phyloP scores from a whole-genome alignment of 1,284 basidiomycete species.

The Ceraceosorus guamensis region DNA sequence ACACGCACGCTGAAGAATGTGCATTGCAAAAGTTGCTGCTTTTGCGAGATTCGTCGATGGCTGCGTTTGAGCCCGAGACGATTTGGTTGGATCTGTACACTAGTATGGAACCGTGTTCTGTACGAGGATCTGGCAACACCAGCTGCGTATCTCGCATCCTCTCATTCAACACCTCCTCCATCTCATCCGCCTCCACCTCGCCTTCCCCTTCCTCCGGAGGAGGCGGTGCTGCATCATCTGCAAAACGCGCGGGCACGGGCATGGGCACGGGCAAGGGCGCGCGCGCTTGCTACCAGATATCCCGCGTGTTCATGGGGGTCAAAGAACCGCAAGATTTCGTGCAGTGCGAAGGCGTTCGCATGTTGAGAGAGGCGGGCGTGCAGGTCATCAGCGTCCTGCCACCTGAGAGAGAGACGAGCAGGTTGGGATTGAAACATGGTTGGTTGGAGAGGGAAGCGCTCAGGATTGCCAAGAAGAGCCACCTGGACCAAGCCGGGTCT shows the following conservation, averaged over 20 bases:
- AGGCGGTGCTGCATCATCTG: no score
- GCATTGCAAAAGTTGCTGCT: slow-evolving; percentile 77
- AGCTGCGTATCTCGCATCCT: slow-evolving; percentile 84
- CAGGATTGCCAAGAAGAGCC: slow-evolving; percentile 12
- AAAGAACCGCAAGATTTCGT: slow-evolving; percentile 89
- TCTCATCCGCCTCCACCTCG: no score
- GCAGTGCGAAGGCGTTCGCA: slow-evolving; percentile 74
- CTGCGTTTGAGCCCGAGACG: not conserved
- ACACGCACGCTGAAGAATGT: slow-evolving; percentile 96
- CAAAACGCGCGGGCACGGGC: no score
- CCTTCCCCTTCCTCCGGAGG: no score
- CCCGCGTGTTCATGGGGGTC: slow-evolving; percentile 78
- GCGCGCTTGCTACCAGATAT: no score
- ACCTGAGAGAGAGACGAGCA: not conserved
- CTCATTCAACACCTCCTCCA: slow-evolving; percentile 44
- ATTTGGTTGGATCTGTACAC: slow-evolving; percentile 71
- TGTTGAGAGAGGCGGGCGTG: slow-evolving; percentile 67
- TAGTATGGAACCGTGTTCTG: slow-evolving; percentile 92
- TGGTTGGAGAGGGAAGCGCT: slow-evolving; percentile 17
- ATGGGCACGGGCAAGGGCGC: not conserved
- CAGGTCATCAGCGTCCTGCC: slow-evolving; percentile 62
- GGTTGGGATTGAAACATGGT: slow-evolving; percentile 52
- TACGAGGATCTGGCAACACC: slow-evolving; percentile 75
- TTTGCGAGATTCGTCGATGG: no score
- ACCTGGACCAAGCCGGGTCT: slow-evolving; percentile 5